Conservation (phyloP, 2,329 filamentous ascomycete genomes). For the Lachnum nothofagi region DNA sequence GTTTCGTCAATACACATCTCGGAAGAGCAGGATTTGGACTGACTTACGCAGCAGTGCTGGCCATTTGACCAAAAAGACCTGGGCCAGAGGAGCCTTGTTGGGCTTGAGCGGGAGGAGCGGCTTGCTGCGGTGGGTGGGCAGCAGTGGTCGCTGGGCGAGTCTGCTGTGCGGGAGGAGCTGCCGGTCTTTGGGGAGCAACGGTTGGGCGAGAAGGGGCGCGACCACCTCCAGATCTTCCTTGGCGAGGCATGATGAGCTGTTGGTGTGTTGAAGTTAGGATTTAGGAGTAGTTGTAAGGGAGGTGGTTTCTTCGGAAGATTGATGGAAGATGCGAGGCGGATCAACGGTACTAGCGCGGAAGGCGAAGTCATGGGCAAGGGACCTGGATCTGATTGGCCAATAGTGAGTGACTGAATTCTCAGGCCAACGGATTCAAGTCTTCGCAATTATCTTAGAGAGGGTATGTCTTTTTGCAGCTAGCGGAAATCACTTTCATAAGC, state of each 20-base stretch:
- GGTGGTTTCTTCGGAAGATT: constrained; percentile 1
- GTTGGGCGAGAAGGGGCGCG: constrained; percentile 63
- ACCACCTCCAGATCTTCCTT: constrained; percentile 59
- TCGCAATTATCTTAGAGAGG: too few relatives aligned
- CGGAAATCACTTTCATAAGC: too few relatives aligned
- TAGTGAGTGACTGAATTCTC: not conserved
- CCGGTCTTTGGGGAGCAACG: constrained; percentile 52
- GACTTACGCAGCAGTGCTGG: constrained; percentile 96
- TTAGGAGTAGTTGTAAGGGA: constrained; percentile 1
- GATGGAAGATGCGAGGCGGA: constrained; percentile 6
- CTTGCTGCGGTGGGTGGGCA: constrained; percentile 44
- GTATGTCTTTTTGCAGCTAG: too few relatives aligned
- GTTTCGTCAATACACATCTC: constrained; percentile 25
- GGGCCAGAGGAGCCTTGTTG: constrained; percentile 54
- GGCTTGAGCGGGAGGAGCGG: constrained; percentile 43
- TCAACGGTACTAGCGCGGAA: constrained; percentile 11
- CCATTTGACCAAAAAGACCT: constrained; percentile 94
- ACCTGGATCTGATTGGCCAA: not conserved
- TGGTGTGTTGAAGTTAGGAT: constrained; percentile 3
- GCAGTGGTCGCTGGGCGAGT: constrained; percentile 66
- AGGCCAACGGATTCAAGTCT: too few relatives aligned
- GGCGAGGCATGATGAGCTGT: constrained; percentile 64
- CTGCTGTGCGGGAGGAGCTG: constrained; percentile 54
- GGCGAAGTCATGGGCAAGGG: too few relatives aligned
- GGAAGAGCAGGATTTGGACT: constrained; percentile 34